These are phyloP conservation scores for Aureobasidium sp. DNA, from an alignment of 2,329 filamentous ascomycete species.

Conservation along the genomic window DNA sequence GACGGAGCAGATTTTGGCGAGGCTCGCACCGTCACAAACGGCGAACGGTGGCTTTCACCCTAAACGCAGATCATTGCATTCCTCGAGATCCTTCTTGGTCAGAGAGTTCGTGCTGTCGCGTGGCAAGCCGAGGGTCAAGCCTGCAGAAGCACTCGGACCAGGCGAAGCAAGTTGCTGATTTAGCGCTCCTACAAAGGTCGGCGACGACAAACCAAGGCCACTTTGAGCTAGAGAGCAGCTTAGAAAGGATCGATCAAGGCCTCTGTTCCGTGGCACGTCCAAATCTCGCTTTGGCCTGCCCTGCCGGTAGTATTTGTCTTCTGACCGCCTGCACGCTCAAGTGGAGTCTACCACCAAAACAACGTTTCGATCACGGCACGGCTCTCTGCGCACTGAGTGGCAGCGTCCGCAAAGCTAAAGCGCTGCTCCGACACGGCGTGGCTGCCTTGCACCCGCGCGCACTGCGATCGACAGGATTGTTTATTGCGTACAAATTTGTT, in stretches of 20 bases:
- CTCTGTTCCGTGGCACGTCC: slow-evolving; percentile 7
- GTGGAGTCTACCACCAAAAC: slow-evolving; percentile 11
- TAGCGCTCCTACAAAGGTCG: background rate
- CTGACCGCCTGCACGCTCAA: slow-evolving; percentile 9
- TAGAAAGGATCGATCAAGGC: background rate
- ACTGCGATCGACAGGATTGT: slow-evolving; percentile 6
- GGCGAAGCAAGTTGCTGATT: background rate
- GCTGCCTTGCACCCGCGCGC: slow-evolving; percentile 2
- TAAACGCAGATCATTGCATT: slow-evolving; percentile 15
- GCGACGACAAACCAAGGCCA: background rate
- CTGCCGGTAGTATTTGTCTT: slow-evolving; percentile 13
- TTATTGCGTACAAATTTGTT: slow-evolving; percentile 14
- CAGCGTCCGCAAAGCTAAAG: slow-evolving; percentile 11
- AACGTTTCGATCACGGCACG: slow-evolving; percentile 15
- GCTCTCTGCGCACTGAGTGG: slow-evolving; percentile 12
- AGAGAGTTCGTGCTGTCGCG: slow-evolving; percentile 13
- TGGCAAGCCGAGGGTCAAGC: slow-evolving; percentile 12
- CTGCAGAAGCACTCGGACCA: slow-evolving; percentile 11
- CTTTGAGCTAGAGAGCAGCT: background rate
- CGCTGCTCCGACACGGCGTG: background rate
- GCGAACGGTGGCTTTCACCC: slow-evolving; percentile 8
- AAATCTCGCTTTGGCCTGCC: slow-evolving; percentile 14
- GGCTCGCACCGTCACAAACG: slow-evolving; percentile 9
- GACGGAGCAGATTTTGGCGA: slow-evolving; percentile 6
- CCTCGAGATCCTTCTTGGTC: slow-evolving; percentile 11